Percentiles rank a stretch among this genome's conserved stretches.
Conservation (phyloP, 495 filamentous ascomycete genomes). For the Endocarpon pusillum region DNA sequence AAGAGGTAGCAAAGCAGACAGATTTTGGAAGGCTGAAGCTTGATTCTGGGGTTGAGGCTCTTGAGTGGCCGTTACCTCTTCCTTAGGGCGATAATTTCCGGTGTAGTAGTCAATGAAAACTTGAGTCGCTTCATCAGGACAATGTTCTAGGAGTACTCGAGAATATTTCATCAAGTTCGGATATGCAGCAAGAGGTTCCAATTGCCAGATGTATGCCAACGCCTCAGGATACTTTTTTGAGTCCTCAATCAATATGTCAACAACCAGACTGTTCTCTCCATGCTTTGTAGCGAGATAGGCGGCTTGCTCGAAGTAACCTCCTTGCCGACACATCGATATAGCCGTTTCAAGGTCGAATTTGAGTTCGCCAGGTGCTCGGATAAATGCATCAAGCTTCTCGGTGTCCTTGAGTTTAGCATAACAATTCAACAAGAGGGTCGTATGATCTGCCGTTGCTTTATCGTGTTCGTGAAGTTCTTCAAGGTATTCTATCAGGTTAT, state of each 20-base stretch:
- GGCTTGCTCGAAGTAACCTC: conserved; percentile 93
- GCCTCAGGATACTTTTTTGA: conserved; percentile 78
- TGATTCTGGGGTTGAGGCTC: conserved; percentile 39
- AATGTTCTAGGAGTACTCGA: conserved; percentile 71
- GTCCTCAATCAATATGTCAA: conserved; percentile 91
- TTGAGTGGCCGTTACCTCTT: conserved; percentile 32
- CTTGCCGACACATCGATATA: conserved; percentile 93
- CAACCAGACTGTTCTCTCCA: conserved; percentile 80
- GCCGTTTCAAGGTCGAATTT: conserved; percentile 97
- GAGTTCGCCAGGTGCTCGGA: conserved; percentile 83
- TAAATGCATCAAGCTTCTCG: conserved; percentile 85
- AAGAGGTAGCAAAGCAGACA: conserved; percentile 65
- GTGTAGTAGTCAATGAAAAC: conserved; percentile 90
- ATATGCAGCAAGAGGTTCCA: conserved; percentile 75
- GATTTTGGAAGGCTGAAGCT: conserved; percentile 59
- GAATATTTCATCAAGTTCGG: conserved; percentile 89
- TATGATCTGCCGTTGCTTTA: conserved; percentile 88
- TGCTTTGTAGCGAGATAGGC: conserved; percentile 91
- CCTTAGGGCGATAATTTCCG: conserved; percentile 56
- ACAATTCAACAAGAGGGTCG: conserved; percentile 85
- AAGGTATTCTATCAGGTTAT: conserved; percentile 93
- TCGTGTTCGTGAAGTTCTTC: conserved; percentile 93
- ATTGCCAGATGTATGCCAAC: conserved; percentile 72
- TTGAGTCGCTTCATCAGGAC: conserved; percentile 58
- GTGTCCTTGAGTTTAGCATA: conserved; percentile 97